Percentiles rank a stretch among this genome's conserved stretches.
Conservation (phyloP, 805 yeast genomes). For the Candida nanaspora region DNA sequence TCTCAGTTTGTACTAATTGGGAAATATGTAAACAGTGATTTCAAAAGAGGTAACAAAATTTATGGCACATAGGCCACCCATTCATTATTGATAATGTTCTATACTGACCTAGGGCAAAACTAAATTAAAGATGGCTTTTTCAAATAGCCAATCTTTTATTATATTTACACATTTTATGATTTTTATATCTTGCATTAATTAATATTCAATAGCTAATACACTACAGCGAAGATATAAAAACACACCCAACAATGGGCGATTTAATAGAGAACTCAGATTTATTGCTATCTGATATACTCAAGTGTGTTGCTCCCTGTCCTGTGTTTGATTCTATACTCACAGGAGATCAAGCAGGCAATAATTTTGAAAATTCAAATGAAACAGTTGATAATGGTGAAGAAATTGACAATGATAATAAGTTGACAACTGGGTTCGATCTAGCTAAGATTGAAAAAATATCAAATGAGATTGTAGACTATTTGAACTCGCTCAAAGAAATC, state of each 20-base stretch:
- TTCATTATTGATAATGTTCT: too few relatives aligned
- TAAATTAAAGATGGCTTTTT: too few relatives aligned
- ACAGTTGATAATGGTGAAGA: background rate
- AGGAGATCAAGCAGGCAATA: background rate
- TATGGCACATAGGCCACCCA: too few relatives aligned
- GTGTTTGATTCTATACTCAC: background rate
- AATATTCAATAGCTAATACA: too few relatives aligned
- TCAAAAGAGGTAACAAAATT: too few relatives aligned
- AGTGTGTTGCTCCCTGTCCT: background rate
- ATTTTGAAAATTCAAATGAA: background rate
- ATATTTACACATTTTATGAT: too few relatives aligned
- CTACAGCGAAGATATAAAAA: too few relatives aligned
- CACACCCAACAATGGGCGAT: too few relatives aligned
- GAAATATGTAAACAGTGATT: background rate
- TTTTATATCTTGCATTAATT: too few relatives aligned
- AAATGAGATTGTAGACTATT: background rate
- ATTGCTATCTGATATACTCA: background rate
- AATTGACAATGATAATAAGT: too few relatives aligned
- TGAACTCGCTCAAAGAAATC: background rate
- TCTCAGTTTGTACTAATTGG: background rate
- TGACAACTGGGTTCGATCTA: background rate
- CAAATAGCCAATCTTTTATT: too few relatives aligned
- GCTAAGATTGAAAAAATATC: background rate
- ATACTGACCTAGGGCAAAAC: too few relatives aligned
- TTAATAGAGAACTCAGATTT: background rate